Evolutionary conservation across 768 basidiomycete species (phyloP), one percentile per base, ranked within the genome.

Genomic region (Hygrocybe coccinea): DNA sequence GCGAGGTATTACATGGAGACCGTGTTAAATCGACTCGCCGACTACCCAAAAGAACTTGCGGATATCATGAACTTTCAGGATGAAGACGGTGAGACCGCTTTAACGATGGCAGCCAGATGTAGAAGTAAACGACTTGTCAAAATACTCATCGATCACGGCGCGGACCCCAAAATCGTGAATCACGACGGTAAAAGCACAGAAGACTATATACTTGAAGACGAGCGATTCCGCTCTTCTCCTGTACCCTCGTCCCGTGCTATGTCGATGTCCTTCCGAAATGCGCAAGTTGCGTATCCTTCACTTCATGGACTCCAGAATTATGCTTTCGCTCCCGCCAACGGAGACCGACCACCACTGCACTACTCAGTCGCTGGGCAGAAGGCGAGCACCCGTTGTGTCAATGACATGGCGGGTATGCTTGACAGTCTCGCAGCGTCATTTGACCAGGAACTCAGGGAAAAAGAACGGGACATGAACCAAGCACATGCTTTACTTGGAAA

Each of bases 41-140:
- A 95, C 65, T 99, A 91, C 73, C 95, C 97, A 1, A 89, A 89
- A 64, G 97, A 99, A 70, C 75, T 99, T 29, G 91, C 93, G 33
- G 97, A 99, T 65, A 92, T 99, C 46, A 93, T 99, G 71, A 99
- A 99, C 67, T 98, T 97, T 69, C 97, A 97, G 68, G 95, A 98
- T 67, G 94, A 97, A 67, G 97, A 99, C 60, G 95, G 95, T 35
- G 97, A 99, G 73, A 98, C 97, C 6, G 93, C 97, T 10, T 72
- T 99, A 58, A 98, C 97, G 3, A 84, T 99, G 78, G 95, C 97
- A 17, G 95, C 97, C 12, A 81, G 97, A 41, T 97, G 95, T 67
- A 77, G 97, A 54, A 94, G 91, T 70, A 95, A 97, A 70, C 88
- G 95, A 12, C 80, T 99, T 4, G 94, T 98, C 62, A 97, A 95